phyloP scores from a whole-genome alignment of 306 rosid species.

The Cicer cuneatum region DNA sequence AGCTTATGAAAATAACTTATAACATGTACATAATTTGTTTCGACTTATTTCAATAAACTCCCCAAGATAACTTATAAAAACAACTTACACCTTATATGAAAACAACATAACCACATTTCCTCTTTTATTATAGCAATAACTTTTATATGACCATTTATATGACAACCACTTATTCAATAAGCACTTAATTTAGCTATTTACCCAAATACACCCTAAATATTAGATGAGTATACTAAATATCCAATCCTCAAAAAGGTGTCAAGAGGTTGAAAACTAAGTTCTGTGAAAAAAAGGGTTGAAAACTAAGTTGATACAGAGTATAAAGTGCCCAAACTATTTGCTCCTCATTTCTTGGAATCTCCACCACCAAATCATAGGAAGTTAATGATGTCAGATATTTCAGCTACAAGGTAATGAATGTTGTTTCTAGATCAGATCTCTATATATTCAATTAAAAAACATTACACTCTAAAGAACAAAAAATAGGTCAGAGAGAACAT shows the following conservation, averaged over 20 bases:
- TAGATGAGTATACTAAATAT: too few species aligned
- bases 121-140: not conserved
- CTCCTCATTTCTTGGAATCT: constrained; percentile 31
- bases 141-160: not conserved
- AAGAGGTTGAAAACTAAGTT: constrained; percentile 1
- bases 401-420: not conserved
- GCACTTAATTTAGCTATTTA: not conserved
- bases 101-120: not conserved
- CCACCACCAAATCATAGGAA: constrained; percentile 4
- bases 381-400: not conserved
- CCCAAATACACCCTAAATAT: not conserved
- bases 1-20: not conserved
- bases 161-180: not conserved
- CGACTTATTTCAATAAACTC: not conserved
- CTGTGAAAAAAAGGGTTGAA: not conserved
- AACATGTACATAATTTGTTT: not conserved
- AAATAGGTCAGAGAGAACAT: not conserved
- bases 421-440: constrained; percentile 21
- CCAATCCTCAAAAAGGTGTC: not conserved
- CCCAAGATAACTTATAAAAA: not conserved
- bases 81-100: not conserved
- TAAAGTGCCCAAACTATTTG: not conserved
- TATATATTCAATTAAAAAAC: constrained; percentile 27
- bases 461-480: not conserved
- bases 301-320: not conserved